These are phyloP conservation scores for Teratosphaeria nubilosa DNA, from an alignment of 2,329 filamentous ascomycete species.

Conservation along the genomic window DNA sequence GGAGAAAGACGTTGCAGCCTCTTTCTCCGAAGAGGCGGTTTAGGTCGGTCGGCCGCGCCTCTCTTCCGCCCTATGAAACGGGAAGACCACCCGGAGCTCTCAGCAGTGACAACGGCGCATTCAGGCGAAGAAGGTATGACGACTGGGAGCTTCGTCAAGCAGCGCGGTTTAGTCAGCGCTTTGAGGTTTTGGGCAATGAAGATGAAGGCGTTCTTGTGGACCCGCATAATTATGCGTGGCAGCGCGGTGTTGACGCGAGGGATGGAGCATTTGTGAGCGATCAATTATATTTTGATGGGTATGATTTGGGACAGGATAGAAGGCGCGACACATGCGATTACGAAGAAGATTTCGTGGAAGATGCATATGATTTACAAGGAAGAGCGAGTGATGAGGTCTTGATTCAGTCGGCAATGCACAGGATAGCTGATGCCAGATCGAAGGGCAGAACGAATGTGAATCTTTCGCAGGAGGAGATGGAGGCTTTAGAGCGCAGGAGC, in stretches of 20 bases:
- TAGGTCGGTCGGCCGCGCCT: slow-evolving; percentile 98
- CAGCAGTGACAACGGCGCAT: slow-evolving; percentile 37
- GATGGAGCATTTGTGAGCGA: slow-evolving; percentile 21
- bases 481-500: slow-evolving; percentile 53
- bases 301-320: slow-evolving; percentile 34
- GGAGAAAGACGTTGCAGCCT: slow-evolving; percentile 99
- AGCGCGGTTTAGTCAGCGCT: slow-evolving; percentile 28
- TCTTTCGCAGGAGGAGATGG: slow-evolving; percentile 69
- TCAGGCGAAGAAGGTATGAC: slow-evolving; percentile 43
- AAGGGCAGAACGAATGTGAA: slow-evolving; percentile 70
- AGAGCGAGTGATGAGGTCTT: slow-evolving; percentile 63
- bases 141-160: slow-evolving; percentile 33
- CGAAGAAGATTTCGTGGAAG: slow-evolving; percentile 40
- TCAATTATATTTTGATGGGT: slow-evolving; percentile 40
- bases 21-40: slow-evolving; percentile 99
- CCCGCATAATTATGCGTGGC: slow-evolving; percentile 25
- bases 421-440: slow-evolving; percentile 67
- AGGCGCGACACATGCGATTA: slow-evolving; percentile 35
- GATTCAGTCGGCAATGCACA: slow-evolving; percentile 66
- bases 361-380: slow-evolving; percentile 40
- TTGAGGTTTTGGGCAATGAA: slow-evolving; percentile 57
- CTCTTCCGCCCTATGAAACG: slow-evolving; percentile 74
- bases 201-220: slow-evolving; percentile 33
- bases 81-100: slow-evolving; percentile 89
- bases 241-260: slow-evolving; percentile 23